Conservation (phyloP, 208 protist species). For the Leishmania braziliensis region DNA sequence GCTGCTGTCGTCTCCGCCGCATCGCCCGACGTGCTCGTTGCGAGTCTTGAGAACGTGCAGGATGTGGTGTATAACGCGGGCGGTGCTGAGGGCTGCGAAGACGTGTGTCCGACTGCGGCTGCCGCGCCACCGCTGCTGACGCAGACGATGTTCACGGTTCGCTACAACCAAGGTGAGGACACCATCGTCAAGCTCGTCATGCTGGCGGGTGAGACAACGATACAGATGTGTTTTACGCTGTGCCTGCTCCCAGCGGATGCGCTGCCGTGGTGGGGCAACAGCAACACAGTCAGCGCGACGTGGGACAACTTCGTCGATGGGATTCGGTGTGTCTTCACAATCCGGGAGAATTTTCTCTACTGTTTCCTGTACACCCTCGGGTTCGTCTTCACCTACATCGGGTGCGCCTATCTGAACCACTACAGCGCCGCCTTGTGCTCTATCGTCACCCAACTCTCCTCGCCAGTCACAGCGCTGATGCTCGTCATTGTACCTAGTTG, state of each 20-base stretch:
- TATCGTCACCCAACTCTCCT: slow-evolving; percentile 80
- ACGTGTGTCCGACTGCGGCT: slow-evolving; percentile 3
- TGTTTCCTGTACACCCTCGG: slow-evolving; percentile 78
- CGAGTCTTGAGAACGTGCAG: background rate
- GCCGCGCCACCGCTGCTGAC: slow-evolving; percentile 20
- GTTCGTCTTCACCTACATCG: slow-evolving; percentile 80
- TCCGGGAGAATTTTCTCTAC: slow-evolving; percentile 63
- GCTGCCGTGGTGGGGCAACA: slow-evolving; percentile 81
- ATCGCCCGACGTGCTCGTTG: background rate
- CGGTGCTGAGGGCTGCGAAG: slow-evolving; percentile 16
- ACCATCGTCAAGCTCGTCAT: slow-evolving; percentile 85
- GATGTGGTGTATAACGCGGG: background rate
- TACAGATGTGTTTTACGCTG: slow-evolving; percentile 69
- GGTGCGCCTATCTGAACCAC: slow-evolving; percentile 85
- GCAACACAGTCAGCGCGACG: slow-evolving; percentile 45
- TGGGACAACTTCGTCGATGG: slow-evolving; percentile 77
- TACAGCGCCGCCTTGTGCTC: slow-evolving; percentile 83
- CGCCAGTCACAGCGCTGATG: slow-evolving; percentile 73
- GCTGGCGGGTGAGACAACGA: slow-evolving; percentile 61
- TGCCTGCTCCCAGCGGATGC: slow-evolving; percentile 75
- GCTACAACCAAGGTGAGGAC: slow-evolving; percentile 71
- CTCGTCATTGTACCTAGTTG: slow-evolving; percentile 72
- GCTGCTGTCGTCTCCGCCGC: background rate
- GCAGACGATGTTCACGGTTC: slow-evolving; percentile 33
- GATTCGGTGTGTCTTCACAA: slow-evolving; percentile 62